Percentiles rank a stretch among this genome's conserved stretches.
phyloP scores from a whole-genome alignment of 208 protist genomes.

The Trypanosoma lewisi region DNA sequence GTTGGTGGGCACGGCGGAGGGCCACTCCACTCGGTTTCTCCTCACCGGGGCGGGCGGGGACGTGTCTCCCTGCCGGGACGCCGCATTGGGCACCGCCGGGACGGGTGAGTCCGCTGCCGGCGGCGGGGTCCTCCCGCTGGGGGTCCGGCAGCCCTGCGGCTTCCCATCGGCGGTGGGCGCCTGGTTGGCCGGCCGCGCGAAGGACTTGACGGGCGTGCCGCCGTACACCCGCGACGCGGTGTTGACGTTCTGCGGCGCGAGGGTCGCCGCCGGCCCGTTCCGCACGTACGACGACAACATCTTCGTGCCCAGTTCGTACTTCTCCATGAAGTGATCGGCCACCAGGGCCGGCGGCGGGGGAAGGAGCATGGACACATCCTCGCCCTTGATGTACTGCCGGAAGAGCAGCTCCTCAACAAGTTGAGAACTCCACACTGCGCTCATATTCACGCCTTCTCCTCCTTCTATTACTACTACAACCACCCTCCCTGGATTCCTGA shows the following conservation, averaged over 20 bases:
- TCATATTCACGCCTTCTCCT: slow-evolving; percentile 13
- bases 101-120: slow-evolving; percentile 14
- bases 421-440: slow-evolving; percentile 54
- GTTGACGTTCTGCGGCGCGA: slow-evolving; percentile 80
- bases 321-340: slow-evolving; percentile 55
- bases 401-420: slow-evolving; percentile 88
- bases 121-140: neutral
- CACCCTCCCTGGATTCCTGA: neutral
- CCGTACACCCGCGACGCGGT: slow-evolving; percentile 41
- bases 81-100: slow-evolving; percentile 22
- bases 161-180: slow-evolving; percentile 9
- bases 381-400: slow-evolving; percentile 83
- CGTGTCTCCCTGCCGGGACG: slow-evolving; percentile 10
- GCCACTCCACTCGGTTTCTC: slow-evolving; percentile 63
- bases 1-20: slow-evolving; percentile 70
- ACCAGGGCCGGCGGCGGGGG: slow-evolving; percentile 57
- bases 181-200: slow-evolving; percentile 9
- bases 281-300: slow-evolving; percentile 81
- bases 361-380: slow-evolving; percentile 68
- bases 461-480: too few species aligned
- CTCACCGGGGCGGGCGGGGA: slow-evolving; percentile 23
- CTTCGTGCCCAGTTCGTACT: slow-evolving; percentile 78
- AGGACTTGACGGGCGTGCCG: slow-evolving; percentile 29
- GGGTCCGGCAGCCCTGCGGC: slow-evolving; percentile 3
- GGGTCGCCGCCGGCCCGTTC: slow-evolving; percentile 75